Evolutionary conservation across 1,139 yeast species (phyloP), one percentile per base, ranked within the genome.

Genomic region (Zhuliangozyma parablackwelliae): DNA sequence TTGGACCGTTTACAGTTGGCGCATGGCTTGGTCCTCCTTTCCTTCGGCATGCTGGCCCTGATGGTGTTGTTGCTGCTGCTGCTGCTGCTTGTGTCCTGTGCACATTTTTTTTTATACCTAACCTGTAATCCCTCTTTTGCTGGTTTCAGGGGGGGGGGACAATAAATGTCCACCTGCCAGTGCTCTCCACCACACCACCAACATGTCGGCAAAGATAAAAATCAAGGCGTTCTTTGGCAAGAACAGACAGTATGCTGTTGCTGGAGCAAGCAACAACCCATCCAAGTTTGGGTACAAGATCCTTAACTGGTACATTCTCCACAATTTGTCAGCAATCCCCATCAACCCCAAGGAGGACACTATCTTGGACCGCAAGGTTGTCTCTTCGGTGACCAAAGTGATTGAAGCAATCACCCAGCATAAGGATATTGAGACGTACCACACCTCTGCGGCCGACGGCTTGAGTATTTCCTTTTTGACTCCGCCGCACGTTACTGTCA

Each of bases 251-350:
- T 86, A 80, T 48, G 80, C 78, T 2, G 92, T 86, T 1, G 73
- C 82, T 0, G 95, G 95, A 0, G 95, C 95, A 0, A 78, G 89
- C 6, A 59, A 72, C 16, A 78, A 81, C 51, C 72, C 82, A 0
- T 46, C 63, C 10, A 86, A 86, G 54, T 85, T 78, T 54, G 95
- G 95, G 0, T 74, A 68, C 63, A 82, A 79, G 55, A 82, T 86
- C 32, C 59, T 83, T 31, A 59, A 63, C 35, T 86, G 95, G 95
- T 86, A 86, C 53, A 45, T 72, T 10, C 57, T 59, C 38, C 84
- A 75, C 41, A 57, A 63, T 2, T 58, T 86, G 32, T 78, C 85
- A 0, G 90, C 74, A 2, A 63, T 73, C 6, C 90, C 94, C 9
- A 68, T 86, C 43, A 86, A 86, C 55, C 83, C 84, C 5, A 73